Conservation (phyloP, 331 rosid species). For the Malus hybrid region DNA sequence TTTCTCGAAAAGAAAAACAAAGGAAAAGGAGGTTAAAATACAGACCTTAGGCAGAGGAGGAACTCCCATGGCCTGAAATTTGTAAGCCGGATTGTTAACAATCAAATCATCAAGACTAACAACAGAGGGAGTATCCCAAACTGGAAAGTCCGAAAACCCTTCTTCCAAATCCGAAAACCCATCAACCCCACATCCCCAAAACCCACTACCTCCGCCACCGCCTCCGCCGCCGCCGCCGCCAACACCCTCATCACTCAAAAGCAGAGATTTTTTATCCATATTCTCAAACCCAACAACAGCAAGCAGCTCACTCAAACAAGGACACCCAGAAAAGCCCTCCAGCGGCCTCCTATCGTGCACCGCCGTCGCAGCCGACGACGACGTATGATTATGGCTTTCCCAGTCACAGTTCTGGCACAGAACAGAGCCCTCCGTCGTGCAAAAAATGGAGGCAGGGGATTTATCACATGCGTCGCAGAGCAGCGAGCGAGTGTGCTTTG, state of each 20-base stretch:
- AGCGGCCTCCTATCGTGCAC: constrained; percentile 62
- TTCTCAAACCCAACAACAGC: constrained; percentile 54
- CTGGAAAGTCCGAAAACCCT: constrained; percentile 37
- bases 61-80: constrained; percentile 62
- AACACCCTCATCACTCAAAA: constrained; percentile 14
- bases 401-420: constrained; percentile 87
- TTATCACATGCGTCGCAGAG: constrained; percentile 65
- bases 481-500: constrained; percentile 62
- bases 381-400: constrained; percentile 47
- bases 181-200: constrained; percentile 23
- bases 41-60: constrained; percentile 79
- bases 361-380: constrained; percentile 25
- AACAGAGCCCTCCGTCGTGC: constrained; percentile 68
- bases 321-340: constrained; percentile 64
- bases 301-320: constrained; percentile 48
- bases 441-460: constrained; percentile 73
- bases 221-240: constrained; percentile 7
- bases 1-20: too few species aligned
- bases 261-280: constrained; percentile 40
- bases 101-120: constrained; percentile 69
- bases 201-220: constrained; percentile 20
- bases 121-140: constrained; percentile 67
- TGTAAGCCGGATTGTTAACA: constrained; percentile 39
- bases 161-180: constrained; percentile 28
- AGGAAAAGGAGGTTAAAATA: background rate